Evolutionary conservation across 2,329 filamentous ascomycete species (phyloP), one percentile per base, ranked within the genome.

Genomic region (Colletotrichum phormii): DNA sequence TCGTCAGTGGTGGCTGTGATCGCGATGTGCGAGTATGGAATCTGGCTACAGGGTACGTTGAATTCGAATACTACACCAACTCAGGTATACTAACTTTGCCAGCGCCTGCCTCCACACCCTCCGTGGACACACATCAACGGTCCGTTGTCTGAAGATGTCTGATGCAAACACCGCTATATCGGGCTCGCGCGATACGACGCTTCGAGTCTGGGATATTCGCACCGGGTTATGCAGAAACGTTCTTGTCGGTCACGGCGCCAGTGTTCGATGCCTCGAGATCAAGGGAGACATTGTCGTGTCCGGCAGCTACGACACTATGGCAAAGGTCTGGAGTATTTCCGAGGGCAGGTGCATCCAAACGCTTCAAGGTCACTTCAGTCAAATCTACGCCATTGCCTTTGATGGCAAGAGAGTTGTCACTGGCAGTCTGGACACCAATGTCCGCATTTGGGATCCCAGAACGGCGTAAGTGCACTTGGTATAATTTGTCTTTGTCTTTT

Each of bases 371-470:
- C 97, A 99, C 83, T 99, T 98, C 84, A 98, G 96, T 80, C 97
- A 99, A 81, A 99, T 99, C 71, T 99, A 99, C 81, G 97, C 97
- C 24, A 97, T 99, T 80, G 97, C 97, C 1, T 99, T 98, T 58
- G 97, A 99, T 80, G 97, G 97, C 51, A 92, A 92, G 77, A 90
- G 95, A 75, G 95, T 99, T 71, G 96, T 97, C 46, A 99, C 97
- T 11, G 97, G 97, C 64, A 98, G 95, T 82, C 86, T 99, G 74
- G 97, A 99, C 83, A 99, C 97, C 4, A 98, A 96, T 77, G 96
- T 99, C 31, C 89, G 97, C 75, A 97, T 99, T 75, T 99, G 97
- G 97, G 95, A 99, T 85, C 94, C 95, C 31, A 90, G 89, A 62
- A 95, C 94, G 77, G 95, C 95, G 92, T 94, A 86, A 84, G 91